Evolutionary conservation across 179 eudicot genomes (phyloP).

Genomic region (Corrigiola litoralis): DNA sequence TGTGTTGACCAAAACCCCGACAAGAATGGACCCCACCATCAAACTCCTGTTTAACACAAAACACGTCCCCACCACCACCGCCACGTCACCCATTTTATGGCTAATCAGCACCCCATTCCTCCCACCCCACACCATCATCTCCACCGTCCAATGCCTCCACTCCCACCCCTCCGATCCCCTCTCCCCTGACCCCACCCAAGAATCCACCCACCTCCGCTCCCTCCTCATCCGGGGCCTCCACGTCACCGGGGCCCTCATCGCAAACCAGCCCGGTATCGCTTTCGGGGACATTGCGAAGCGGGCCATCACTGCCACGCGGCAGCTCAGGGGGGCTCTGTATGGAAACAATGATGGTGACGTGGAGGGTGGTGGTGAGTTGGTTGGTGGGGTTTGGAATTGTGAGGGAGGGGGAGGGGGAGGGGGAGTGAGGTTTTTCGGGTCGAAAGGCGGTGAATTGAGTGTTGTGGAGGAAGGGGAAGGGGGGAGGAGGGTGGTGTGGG

Average conservation of each 20-base stretch:
- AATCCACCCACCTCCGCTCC: slow-evolving; percentile 64
- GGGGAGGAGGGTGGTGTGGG: slow-evolving; percentile 72
- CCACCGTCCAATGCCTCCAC: slow-evolving; percentile 76
- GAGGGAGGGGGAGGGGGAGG: slow-evolving; percentile 21
- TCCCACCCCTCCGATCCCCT: slow-evolving; percentile 38
- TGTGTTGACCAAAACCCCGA: background rate
- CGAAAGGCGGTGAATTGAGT: slow-evolving; percentile 33
- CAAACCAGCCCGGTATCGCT: slow-evolving; percentile 31
- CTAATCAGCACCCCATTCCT: slow-evolving; percentile 74
- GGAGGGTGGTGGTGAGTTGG: slow-evolving; percentile 25
- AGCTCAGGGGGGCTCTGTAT: slow-evolving; percentile 41
- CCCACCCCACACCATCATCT: slow-evolving; percentile 52
- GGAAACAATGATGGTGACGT: slow-evolving; percentile 19
- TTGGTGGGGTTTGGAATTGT: slow-evolving; percentile 63
- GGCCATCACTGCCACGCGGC: slow-evolving; percentile 45
- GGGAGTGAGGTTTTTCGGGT: slow-evolving; percentile 44
- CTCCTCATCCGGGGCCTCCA: slow-evolving; percentile 70
- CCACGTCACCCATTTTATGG: slow-evolving; percentile 56
- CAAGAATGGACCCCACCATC: slow-evolving; percentile 10
- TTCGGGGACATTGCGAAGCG: slow-evolving; percentile 32
- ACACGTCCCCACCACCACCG: slow-evolving; percentile 27
- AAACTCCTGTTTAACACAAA: slow-evolving; percentile 56
- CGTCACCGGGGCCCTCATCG: slow-evolving; percentile 67
- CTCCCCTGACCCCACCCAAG: slow-evolving; percentile 56
- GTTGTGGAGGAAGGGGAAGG: slow-evolving; percentile 51